Evolutionary conservation across 2,329 filamentous ascomycete genomes (phyloP), one percentile per base, ranked within the genome.

Genomic region (Aspergillus unguis): DNA sequence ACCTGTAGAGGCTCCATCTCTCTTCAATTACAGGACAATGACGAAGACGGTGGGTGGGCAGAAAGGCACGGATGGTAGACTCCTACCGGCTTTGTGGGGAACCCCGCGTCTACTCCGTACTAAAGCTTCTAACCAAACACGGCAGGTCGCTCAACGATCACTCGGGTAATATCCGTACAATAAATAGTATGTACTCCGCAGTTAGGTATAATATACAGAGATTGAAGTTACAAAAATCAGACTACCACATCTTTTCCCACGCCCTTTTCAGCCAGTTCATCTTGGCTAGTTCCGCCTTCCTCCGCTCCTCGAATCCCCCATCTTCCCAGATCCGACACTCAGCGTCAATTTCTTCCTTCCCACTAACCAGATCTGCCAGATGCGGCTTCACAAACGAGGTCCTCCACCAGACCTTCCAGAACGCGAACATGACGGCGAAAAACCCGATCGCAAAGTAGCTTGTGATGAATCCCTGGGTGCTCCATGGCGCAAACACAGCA

Each of bases 381-480:
- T 55, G 53, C 0, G 65, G 56, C 5, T 59, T 55, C 7, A 67
- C 62, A 52, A 65, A 69, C 10, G 59, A 59, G 3, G 65, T 70
- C 7, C 56, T 53, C 48, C 67, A 65, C 40, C 59, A 63, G 1
- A 69, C 4, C 54, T 70, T 70, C 68, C 68, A 71, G 45, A 68
- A 67, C 2, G 58, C 63, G 59, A 67, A 72, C 60, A 80, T 71
- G 5, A 70, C 66, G 10, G 74, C 59, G 65, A 73, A 77, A 43
- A 75, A 73, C 0, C 64, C 67, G 9, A 74, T 53, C 4, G 75
- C 76, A n/a, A 79, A 70, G 56, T 80, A 80, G 2, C 75, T 74
- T 0, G 78, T 80, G 44, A 82, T 67, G 60, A 82, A 82, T 27
- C 70, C 70, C 41, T 75, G 70, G 6, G 75, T 64, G 43, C 58